These are phyloP conservation scores for Citropsis articulata DNA, from an alignment of 345 rosid genomes.

Conservation along the genomic window DNA sequence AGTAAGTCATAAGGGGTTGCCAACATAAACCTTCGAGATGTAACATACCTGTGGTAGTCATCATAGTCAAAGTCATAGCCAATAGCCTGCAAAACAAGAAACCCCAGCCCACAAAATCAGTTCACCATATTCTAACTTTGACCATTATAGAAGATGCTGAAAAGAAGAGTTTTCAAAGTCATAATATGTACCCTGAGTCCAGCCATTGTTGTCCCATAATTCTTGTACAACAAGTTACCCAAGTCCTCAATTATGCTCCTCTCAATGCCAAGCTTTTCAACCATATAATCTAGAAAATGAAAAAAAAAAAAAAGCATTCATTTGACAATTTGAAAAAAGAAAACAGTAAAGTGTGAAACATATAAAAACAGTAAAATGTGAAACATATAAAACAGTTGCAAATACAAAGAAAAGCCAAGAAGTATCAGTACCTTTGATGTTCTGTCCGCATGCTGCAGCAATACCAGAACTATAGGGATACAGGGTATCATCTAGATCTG, in stretches of 20 bases:
- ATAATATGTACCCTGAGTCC: slow-evolving; percentile 80
- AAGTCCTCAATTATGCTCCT: slow-evolving; percentile 53
- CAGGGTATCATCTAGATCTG: slow-evolving; percentile 95
- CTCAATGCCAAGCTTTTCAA: slow-evolving; percentile 75
- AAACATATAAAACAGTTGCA: slow-evolving; percentile 2
- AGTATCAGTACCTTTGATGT: slow-evolving; percentile 51
- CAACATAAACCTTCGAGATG: not conserved
- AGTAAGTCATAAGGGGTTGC: not conserved
- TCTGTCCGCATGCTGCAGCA: slow-evolving; percentile 48
- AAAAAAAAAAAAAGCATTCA: not conserved
- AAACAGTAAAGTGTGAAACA: not conserved
- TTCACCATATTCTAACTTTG: not conserved
- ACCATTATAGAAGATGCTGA: not conserved
- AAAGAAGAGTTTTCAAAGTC: not conserved
- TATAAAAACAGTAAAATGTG: not conserved
- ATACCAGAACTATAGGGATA: slow-evolving; percentile 72
- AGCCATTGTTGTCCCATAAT: slow-evolving; percentile 99
- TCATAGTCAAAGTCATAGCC: slow-evolving; percentile 92
- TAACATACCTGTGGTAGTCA: slow-evolving; percentile 71
- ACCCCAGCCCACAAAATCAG: not conserved
- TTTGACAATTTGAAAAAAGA: slow-evolving; percentile 1
- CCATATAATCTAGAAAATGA: slow-evolving; percentile 64
- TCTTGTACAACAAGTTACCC: slow-evolving; percentile 74
- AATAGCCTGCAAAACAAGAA: slow-evolving; percentile 56
- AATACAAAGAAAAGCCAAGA: not conserved